phyloP scores from a whole-genome alignment of 345 rosid genomes.

The Hibiscus syriacus region DNA sequence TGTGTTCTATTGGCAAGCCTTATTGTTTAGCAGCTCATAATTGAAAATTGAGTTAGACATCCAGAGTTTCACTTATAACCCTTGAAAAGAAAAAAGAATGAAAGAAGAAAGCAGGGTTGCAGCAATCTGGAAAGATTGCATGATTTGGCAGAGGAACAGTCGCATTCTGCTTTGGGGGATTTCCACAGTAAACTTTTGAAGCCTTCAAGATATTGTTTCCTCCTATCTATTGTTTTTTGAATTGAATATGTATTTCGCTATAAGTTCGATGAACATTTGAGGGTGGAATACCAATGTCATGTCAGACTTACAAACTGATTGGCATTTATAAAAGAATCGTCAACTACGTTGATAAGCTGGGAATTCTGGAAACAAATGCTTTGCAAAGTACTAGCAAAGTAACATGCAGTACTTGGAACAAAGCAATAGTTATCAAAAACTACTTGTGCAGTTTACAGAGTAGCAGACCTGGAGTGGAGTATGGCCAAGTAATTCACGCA shows the following conservation, averaged over 20 bases:
- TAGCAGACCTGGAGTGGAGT: conserved; percentile 79
- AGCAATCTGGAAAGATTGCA: background rate
- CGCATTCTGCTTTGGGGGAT: background rate
- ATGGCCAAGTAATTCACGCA: conserved; percentile 93
- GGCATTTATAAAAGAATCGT: background rate
- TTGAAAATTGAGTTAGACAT: background rate
- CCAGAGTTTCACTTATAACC: background rate
- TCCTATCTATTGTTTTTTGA: background rate
- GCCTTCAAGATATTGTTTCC: background rate
- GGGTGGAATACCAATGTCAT: background rate
- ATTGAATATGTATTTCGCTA: background rate
- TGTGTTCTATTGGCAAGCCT: background rate
- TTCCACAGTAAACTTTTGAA: background rate
- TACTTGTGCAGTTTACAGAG: conserved; percentile 5
- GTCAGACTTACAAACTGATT: background rate
- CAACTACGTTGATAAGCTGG: background rate
- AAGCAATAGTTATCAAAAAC: background rate
- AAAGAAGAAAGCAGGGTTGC: background rate
- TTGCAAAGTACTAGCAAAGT: too few relatives aligned
- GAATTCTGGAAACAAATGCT: conserved; percentile 1
- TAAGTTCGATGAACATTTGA: background rate
- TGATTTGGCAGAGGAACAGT: background rate
- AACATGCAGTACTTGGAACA: background rate
- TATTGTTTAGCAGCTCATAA: background rate
- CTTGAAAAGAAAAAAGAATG: background rate